A percentile compares a stretch with the other conserved stretches of the same genome.
These are phyloP conservation scores for Imleria badia DNA, from an alignment of 768 basidiomycete genomes.

Conservation along the genomic window DNA sequence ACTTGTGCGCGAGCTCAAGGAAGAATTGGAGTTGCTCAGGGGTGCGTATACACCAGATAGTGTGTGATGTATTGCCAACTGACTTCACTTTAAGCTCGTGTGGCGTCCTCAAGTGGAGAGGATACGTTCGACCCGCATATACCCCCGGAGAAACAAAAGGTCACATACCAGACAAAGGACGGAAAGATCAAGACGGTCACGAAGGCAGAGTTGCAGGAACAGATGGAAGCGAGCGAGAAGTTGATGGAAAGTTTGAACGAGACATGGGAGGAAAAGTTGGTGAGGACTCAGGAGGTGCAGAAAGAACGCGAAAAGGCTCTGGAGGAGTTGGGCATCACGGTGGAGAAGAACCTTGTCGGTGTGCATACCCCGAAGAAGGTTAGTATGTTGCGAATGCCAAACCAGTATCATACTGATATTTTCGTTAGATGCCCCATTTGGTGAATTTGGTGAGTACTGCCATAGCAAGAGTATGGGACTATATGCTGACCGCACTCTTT, in stretches of 20 bases:
- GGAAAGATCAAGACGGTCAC: conserved; percentile 94
- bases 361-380: conserved; percentile 98
- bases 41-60: conserved; percentile 41
- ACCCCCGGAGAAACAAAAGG: conserved; percentile 92
- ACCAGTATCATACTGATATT: conserved; percentile 10
- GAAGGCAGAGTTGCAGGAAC: conserved; percentile 96
- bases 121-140: conserved; percentile 83
- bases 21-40: conserved; percentile 92
- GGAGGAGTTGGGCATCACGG: conserved; percentile 96
- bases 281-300: conserved; percentile 90
- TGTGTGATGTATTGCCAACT: background rate
- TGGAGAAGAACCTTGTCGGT: conserved; percentile 94
- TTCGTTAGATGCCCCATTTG: conserved; percentile 80
- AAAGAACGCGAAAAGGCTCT: conserved; percentile 96
- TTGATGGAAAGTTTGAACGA: conserved; percentile 91
- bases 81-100: conserved; percentile 55
- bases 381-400: conserved; percentile 6
- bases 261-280: conserved; percentile 95
- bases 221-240: conserved; percentile 94
- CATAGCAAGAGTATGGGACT: background rate
- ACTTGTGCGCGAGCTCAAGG: conserved; percentile 97
- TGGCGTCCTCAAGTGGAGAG: conserved; percentile 66
- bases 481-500: conserved; percentile 14
- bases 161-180: conserved; percentile 90
- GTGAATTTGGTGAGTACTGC: conserved; percentile 78